Evolutionary conservation across 176 grass and related monocot species (phyloP).

Genomic region (Carex parvula): DNA sequence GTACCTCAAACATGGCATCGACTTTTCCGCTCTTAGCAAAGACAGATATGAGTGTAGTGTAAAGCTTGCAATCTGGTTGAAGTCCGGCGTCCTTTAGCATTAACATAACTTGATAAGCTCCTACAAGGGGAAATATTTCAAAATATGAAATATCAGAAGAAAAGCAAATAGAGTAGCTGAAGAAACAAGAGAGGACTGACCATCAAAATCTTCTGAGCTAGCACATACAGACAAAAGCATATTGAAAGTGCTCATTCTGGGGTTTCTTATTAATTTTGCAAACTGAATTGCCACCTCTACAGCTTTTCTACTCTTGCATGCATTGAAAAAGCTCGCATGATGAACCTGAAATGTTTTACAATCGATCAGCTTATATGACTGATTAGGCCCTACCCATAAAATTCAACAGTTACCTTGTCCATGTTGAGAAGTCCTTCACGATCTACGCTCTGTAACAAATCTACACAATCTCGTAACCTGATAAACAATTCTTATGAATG

Average conservation of each 20-base stretch:
- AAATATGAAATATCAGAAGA: slow-evolving; percentile 5
- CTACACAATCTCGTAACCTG: slow-evolving; percentile 73
- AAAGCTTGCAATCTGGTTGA: slow-evolving; percentile 96
- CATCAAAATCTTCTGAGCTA: slow-evolving; percentile 83
- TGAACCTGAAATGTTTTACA: slow-evolving; percentile 53
- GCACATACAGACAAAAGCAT: slow-evolving; percentile 97
- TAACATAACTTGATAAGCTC: slow-evolving; percentile 84
- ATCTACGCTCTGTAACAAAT: slow-evolving; percentile 66
- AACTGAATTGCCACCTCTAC: slow-evolving; percentile 78
- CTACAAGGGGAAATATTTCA: slow-evolving; percentile 41
- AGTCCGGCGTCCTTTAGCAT: slow-evolving; percentile 87
- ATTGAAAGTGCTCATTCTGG: slow-evolving; percentile 96
- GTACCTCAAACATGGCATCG: slow-evolving; percentile 98
- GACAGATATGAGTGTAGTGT: slow-evolving; percentile 91
- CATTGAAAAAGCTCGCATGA: slow-evolving; percentile 85
- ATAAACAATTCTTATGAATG: slow-evolving; percentile 13
- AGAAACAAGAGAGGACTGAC: slow-evolving; percentile 38
- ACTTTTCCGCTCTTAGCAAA: slow-evolving; percentile 97
- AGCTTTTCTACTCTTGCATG: slow-evolving; percentile 73
- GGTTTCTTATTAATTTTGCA: slow-evolving; percentile 64
- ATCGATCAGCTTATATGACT: slow-evolving; percentile 19
- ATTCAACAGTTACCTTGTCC: slow-evolving; percentile 55
- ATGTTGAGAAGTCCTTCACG: slow-evolving; percentile 63
- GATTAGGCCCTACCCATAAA: slow-evolving; percentile 11
- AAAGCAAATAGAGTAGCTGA: background rate